Base-by-base conservation (phyloP, 106 monocot species). In the Allium cepa region DNA sequence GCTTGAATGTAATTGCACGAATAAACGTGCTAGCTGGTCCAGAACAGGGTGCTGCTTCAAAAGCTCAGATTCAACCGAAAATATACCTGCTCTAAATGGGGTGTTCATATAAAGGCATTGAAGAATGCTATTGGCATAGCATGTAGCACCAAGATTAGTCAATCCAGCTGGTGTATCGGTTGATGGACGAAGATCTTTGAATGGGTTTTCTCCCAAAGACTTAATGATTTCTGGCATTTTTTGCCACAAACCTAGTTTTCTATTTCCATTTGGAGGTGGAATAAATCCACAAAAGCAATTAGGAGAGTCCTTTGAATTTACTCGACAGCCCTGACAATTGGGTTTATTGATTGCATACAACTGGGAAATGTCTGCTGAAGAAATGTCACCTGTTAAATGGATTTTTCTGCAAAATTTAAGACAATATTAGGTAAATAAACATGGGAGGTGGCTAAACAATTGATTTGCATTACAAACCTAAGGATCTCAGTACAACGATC, bases 111-210 rank as follows among this genome's bases (percentile, higher is more conserved):
- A 99, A 73, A 99, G 92, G 73, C 92, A 99, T 66, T 99, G 97
- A 56, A 99, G 92, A 74, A 99, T 92, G 76, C 97, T 92, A 63
- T 99, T 97, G 14, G 97, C 97, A 89, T 99, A 99, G 76, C 97
- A 99, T 57, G 97, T 99, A 16, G 97, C 97, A 49, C 97, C 97
- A 46, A 92, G 71, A 55, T 99, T 99, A 52, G 97, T 99, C 72
- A 92, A 79, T 11, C 97, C 97, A 70, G 97, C 92, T 56, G 97
- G 97, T 8, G 76, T 82, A 57, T 92, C 86, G 18, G 57, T 71
- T 46, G 88, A 84, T 53, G 77, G 56, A 49, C 97, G 88, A 49
- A 87, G 83, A 71, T 92, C 88, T 67, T 80, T 77, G 51, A 59
- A 80, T 15, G 97, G 92, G 64, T 99, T 72, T 16, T 78, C 76